Evolutionary conservation across 2,329 filamentous ascomycete genomes (phyloP), one percentile per base, ranked within the genome.

Genomic region (Fusarium zealandicum): DNA sequence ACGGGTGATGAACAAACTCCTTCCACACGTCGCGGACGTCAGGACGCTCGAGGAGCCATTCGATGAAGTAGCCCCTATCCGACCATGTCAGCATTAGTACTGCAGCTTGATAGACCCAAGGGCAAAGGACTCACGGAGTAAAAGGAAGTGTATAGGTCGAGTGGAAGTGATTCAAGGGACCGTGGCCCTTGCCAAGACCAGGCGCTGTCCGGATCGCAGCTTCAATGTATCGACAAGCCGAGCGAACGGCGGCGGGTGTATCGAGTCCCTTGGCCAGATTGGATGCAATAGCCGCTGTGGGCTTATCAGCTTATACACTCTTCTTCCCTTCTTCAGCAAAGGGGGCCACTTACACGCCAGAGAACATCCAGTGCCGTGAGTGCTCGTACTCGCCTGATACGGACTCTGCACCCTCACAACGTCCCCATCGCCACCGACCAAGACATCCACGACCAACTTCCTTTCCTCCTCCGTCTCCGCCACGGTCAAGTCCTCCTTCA

Each of bases 321-420:
- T 11, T 18, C 30, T 17, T 20, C 10, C 33, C 27, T 11, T 16
- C 1, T 6, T 5, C 11, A 44, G 39, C 12, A 11, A 12, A 20
- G 8, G 22, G 22, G 28, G 13, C 25, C 25, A 79, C 86, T 77
- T 73, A 90, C 88, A 96, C 33, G 95, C 95, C 54, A 98, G 81
- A 9, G 92, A 96, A 70, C 95, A 99, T 4, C 95, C 95, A 0
- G 95, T 98, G 1, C 95, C 95, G 68, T 99, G 95, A 0, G 93
- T 98, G 69, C 93, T 93, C 54, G 80, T 88, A 8, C 89, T 92
- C 9, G 80, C 75, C 58, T 91, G 80, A 69, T 89, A 97, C 5
- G 81, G 79, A 32, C 85, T 90, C 72, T 92, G 82, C 41, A 96
- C 82, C 32, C 85, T 76, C 1, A 85, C 78, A 0, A 82, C 72